Evolutionary conservation across 2,329 filamentous ascomycete genomes (phyloP).

Genomic region (Shiraia bambusicola): DNA sequence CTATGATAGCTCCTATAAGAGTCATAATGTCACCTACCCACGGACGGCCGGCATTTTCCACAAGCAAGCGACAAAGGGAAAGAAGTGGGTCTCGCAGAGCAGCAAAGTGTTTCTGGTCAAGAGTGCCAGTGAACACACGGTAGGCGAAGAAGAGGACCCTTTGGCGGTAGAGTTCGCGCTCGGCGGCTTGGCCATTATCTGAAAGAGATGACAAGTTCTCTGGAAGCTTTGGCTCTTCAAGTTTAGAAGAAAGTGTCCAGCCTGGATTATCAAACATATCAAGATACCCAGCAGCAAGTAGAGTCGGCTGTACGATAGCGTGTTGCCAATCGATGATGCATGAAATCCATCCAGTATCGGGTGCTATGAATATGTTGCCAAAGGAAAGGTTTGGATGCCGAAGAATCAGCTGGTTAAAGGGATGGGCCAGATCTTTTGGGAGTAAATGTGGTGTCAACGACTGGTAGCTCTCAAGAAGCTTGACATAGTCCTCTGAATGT

Average conservation of each 20-base stretch:
- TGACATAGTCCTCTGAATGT: conserved; percentile 12
- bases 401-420: conserved; percentile 14
- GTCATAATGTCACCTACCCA: conserved; percentile 18
- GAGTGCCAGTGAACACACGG: conserved; percentile 11
- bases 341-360: conserved; percentile 11
- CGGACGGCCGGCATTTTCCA: conserved; percentile 15
- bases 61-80: conserved; percentile 17
- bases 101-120: conserved; percentile 12
- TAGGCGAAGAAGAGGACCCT: conserved; percentile 15
- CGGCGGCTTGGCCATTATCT: conserved; percentile 7
- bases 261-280: conserved; percentile 16
- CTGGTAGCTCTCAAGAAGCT: conserved; percentile 9
- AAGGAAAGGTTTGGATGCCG: conserved; percentile 17
- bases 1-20: conserved; percentile 16
- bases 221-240: conserved; percentile 12
- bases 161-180: conserved; percentile 11
- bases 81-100: conserved; percentile 15
- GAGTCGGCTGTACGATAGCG: conserved; percentile 12
- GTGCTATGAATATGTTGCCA: conserved; percentile 15
- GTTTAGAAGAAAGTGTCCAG: conserved; percentile 5
- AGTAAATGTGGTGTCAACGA: conserved; percentile 13
- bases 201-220: conserved; percentile 8
- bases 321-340: conserved; percentile 20
- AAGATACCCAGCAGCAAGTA: conserved; percentile 15
- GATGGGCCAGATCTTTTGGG: conserved; percentile 11